Base-by-base conservation (phyloP, 2,329 filamentous ascomycete species). In the Cordyceps militaris region DNA sequence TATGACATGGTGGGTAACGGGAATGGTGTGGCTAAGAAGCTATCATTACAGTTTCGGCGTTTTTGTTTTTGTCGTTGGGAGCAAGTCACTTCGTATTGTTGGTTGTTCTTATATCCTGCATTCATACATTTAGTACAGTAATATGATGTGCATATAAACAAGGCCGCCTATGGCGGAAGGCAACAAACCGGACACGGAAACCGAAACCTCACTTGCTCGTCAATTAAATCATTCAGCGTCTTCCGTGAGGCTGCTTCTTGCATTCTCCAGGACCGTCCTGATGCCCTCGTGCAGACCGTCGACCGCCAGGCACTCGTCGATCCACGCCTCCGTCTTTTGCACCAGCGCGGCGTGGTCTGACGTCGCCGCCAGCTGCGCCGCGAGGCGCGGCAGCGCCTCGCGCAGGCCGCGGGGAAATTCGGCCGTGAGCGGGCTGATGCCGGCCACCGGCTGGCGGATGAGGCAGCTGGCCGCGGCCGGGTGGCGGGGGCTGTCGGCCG, bases 341-440 rank as follows among this genome's bases (percentile, higher is more conserved):
- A 73, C 70, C 51, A 87, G 66, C 48, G 64, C 71, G 11, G 65
- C 61, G 65, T 71, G 77, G 63, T 84, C 75, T 21, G 74, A 73
- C 2, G 76, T 78, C 13, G 66, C 71, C 30, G 73, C 71, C 56
- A 80, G 59, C 4, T 74, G 74, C 23, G 70, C 75, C 65, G 81
- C 85, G 61, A 97, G 70, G 47, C 79, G 76, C 1, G 78, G 75
- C 54, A 97, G 75, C 8, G 85, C 80, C 59, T 82, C 78, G 51
- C 84, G 82, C 60, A 97, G 73, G 49, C 85, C 87, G 43, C 79
- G 76, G 7, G 91, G 88, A 71, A 96, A 96, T 4, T 85, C 82
- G 8, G 86, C 77, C 3, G 87, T 87, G 34, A 77, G 75, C 5
- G 81, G 70, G 26, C 80, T 79, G 16, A 92, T 71, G 21, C 85